Percentiles rank a stretch among this genome's conserved stretches.
These are phyloP conservation scores for Ganoderma meredithae DNA, from an alignment of 1,284 basidiomycete genomes.

Conservation along the genomic window DNA sequence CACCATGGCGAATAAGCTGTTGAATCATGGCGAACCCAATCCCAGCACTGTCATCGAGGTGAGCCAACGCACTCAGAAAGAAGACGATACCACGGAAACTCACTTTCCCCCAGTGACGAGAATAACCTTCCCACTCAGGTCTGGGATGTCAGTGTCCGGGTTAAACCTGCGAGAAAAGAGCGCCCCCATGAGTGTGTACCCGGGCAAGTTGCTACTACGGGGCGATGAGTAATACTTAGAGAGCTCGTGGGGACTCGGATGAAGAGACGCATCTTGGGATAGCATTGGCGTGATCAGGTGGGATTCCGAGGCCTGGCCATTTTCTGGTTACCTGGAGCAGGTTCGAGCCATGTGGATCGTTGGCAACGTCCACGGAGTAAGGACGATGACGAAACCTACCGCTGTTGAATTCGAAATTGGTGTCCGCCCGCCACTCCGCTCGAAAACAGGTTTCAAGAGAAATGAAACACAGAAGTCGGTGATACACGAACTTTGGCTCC, in stretches of 20 bases:
- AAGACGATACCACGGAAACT: neutral
- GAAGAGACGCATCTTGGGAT: neutral
- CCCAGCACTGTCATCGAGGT: neutral
- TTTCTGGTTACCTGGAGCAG: neutral
- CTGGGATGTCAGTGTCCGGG: neutral
- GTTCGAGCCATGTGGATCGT: neutral
- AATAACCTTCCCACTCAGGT: neutral
- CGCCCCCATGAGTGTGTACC: neutral
- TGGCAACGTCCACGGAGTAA: slow-evolving; percentile 1
- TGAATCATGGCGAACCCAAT: neutral
- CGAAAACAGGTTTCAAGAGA: no score
- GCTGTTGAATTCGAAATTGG: neutral
- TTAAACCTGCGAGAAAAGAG: neutral
- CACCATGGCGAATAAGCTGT: neutral
- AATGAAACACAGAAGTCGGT: no score
- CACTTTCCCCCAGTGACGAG: neutral
- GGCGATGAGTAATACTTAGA: neutral
- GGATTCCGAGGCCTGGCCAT: neutral
- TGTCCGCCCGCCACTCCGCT: no score
- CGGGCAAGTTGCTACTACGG: neutral
- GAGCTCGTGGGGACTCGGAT: neutral
- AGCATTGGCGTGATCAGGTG: neutral
- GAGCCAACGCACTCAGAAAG: neutral
- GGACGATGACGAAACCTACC: neutral
- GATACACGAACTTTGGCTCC: no score